Conservation (phyloP, 1,284 basidiomycete species). For the Phylloboletellus chloephorus region DNA sequence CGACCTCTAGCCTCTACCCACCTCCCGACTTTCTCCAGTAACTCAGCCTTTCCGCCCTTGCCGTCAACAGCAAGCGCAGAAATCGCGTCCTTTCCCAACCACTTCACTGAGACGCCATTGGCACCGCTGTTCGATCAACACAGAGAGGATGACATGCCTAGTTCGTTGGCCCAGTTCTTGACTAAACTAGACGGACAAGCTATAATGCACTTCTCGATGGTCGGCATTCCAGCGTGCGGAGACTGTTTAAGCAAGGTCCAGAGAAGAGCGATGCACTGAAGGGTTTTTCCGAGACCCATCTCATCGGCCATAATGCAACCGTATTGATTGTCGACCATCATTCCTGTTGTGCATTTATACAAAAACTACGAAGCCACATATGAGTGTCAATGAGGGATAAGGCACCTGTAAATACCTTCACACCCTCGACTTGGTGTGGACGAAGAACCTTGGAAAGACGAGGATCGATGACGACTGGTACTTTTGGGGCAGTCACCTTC, state of each 20-base stretch:
- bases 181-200: constrained; percentile 96
- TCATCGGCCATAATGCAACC: constrained; percentile 99
- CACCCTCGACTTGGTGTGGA: constrained; percentile 97
- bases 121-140: not conserved
- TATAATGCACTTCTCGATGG: constrained; percentile 97
- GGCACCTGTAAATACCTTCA: constrained; percentile 61
- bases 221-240: constrained; percentile 76
- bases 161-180: constrained; percentile 98
- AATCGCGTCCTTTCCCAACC: constrained; percentile 84
- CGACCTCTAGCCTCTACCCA: constrained; percentile 87
- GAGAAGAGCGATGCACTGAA: constrained; percentile 94
- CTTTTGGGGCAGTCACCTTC: constrained; percentile 68
- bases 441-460: constrained; percentile 81
- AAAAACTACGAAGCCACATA: constrained; percentile 61
- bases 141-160: constrained; percentile 50
- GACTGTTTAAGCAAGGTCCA: constrained; percentile 99
- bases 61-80: constrained; percentile 84
- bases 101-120: constrained; percentile 61
- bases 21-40: constrained; percentile 72
- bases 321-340: constrained; percentile 88
- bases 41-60: constrained; percentile 79
- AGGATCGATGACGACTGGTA: constrained; percentile 96
- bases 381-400: constrained; percentile 6
- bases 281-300: constrained; percentile 95
- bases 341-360: constrained; percentile 92